Percentiles rank a stretch among this genome's conserved stretches.
These are phyloP conservation scores for Sergeia podlipaevii DNA, from an alignment of 208 protist genomes.

Conservation along the genomic window DNA sequence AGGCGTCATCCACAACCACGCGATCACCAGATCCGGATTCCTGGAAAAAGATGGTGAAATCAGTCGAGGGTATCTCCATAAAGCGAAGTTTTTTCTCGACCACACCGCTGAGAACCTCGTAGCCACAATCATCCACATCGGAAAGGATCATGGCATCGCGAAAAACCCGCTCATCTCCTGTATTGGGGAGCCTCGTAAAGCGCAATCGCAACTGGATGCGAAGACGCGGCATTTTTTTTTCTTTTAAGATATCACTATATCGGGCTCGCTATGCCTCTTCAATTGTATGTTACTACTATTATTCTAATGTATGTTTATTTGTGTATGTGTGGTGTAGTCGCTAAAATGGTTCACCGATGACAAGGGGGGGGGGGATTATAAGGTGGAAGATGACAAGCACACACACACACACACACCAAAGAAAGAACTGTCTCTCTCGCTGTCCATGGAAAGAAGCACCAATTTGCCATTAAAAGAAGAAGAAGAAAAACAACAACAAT, in stretches of 20 bases:
- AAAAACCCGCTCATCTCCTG: conserved; percentile 65
- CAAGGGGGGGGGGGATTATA: too few relatives aligned
- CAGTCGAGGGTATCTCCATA: conserved; percentile 50
- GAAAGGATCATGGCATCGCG: conserved; percentile 37
- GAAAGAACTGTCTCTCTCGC: too few relatives aligned
- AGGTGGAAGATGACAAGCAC: too few relatives aligned
- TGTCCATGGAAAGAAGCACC: too few relatives aligned
- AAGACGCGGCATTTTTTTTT: too few relatives aligned
- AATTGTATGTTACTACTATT: not conserved
- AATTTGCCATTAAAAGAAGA: too few relatives aligned
- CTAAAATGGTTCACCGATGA: not conserved
- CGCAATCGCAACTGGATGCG: conserved; percentile 41
- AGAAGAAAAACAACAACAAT: too few relatives aligned
- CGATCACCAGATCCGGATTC: conserved; percentile 43
- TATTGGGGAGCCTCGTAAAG: conserved; percentile 61
- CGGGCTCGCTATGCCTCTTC: not conserved
- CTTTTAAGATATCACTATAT: too few relatives aligned
- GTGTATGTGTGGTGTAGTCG: not conserved
- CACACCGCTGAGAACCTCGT: conserved; percentile 56
- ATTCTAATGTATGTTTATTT: not conserved
- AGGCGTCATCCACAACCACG: conserved; percentile 78
- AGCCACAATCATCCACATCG: conserved; percentile 48
- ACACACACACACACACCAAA: conserved; percentile 1
- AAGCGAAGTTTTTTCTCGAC: conserved; percentile 74
- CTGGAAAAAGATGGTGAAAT: conserved; percentile 62